phyloP scores from a whole-genome alignment of 2,329 filamentous ascomycete genomes.

The Fusarium transvaalense region DNA sequence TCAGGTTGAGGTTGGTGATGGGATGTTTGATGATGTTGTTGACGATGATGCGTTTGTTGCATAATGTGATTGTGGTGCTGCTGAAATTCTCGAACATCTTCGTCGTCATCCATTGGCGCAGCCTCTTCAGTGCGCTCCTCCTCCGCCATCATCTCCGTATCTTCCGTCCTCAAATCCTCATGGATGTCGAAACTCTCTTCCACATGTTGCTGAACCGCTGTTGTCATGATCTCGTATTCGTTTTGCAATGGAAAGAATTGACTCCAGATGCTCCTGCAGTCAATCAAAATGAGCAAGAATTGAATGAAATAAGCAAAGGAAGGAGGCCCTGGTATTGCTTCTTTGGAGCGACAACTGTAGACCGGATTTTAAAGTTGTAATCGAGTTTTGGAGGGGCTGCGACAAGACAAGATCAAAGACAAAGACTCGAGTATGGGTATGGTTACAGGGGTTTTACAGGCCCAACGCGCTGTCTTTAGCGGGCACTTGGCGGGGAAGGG shows the following conservation, averaged over 20 bases:
- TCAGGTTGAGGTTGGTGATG: conserved; percentile 36
- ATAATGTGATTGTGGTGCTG: conserved; percentile 38
- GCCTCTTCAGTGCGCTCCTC: conserved; percentile 51
- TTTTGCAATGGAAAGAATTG: conserved; percentile 12
- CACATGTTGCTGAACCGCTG: conserved; percentile 45
- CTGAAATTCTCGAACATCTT: conserved; percentile 46
- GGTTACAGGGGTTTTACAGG: conserved; percentile 44
- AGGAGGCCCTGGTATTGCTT: conserved; percentile 14
- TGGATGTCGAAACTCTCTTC: conserved; percentile 62
- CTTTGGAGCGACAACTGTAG: conserved; percentile 11
- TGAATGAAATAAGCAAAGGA: conserved; percentile 12
- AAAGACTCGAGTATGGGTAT: conserved; percentile 13
- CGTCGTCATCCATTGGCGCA: conserved; percentile 41
- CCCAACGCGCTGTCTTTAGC: conserved; percentile 42
- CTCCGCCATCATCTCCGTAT: conserved; percentile 64
- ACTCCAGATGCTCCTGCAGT: neutral
- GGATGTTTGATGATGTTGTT: conserved; percentile 27
- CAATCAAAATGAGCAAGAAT: neutral
- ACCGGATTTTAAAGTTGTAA: conserved; percentile 14
- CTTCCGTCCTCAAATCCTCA: conserved; percentile 63
- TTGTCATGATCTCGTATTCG: conserved; percentile 40
- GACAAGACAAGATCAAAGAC: conserved; percentile 19
- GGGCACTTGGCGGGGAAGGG: conserved; percentile 43
- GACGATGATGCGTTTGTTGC: conserved; percentile 31
- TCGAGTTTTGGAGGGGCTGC: conserved; percentile 43